A percentile compares a stretch with the other conserved stretches of the same genome.
Evolutionary conservation across 768 basidiomycete species (phyloP).

Genomic region (Gloeopeniophorella convolvens): DNA sequence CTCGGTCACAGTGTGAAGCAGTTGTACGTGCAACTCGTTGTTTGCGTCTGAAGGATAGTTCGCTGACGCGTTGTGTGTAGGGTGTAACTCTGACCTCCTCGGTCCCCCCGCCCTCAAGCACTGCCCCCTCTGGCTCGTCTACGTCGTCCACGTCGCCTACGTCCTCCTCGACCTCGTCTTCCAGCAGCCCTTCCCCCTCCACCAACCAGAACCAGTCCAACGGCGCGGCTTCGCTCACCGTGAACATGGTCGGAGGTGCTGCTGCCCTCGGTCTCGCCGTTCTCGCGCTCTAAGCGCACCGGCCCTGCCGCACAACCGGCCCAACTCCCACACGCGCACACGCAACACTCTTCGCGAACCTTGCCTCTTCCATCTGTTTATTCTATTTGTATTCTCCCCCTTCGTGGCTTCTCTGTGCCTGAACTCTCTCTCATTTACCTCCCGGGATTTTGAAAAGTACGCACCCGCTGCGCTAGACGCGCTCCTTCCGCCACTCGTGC

Average conservation of each 20-base stretch:
- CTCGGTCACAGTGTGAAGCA: conserved; percentile 38
- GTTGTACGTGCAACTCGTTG: conserved; percentile 34
- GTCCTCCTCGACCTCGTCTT: neutral
- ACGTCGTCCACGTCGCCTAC: neutral
- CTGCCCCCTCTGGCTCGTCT: neutral
- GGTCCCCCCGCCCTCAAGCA: neutral
- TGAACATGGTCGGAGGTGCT: conserved; percentile 13
- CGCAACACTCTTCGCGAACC: too few species aligned
- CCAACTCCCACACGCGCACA: too few species aligned
- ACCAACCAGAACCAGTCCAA: neutral
- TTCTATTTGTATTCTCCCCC: neutral
- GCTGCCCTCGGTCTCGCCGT: conserved; percentile 13
- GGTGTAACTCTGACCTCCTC: conserved; percentile 17
- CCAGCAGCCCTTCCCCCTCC: neutral
- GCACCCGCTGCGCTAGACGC: neutral
- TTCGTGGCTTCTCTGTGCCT: neutral
- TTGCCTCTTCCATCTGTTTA: neutral
- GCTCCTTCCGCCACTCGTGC: neutral
- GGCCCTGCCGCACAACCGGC: neutral
- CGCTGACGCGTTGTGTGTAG: conserved; percentile 1
- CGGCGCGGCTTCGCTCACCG: neutral
- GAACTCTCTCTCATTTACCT: neutral
- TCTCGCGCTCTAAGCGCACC: conserved; percentile 11
- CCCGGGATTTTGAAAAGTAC: neutral
- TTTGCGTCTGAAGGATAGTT: neutral